Base-by-base conservation (phyloP, 2,329 filamentous ascomycete species). In the Claviceps fusiformis region DNA sequence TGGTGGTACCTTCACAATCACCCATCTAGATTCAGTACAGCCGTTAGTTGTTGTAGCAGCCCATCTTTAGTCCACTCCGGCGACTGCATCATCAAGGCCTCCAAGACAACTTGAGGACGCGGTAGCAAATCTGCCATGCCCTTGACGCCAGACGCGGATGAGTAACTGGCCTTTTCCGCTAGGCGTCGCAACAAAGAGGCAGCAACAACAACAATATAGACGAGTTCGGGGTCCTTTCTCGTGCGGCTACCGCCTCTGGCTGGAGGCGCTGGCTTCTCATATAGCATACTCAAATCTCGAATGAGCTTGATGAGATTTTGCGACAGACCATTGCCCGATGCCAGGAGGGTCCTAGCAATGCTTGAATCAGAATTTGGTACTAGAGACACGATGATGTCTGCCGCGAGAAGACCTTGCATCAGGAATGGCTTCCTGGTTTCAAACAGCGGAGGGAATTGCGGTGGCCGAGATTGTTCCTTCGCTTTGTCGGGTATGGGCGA, bases 361-460 rank as follows among this genome's bases (percentile, higher is more conserved):
- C 81, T 79, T 17, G 78, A 79, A 60, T 95, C 89, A n/a, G 81
- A 77, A 5, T 79, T 79, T 2, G 85, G 85, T 3, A 83, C 81
- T 13, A 96, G 75, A 10, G 84, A 84, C 0, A 89, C 83, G 3
- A 97, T 73, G 53, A 97, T 95, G 61, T 97, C 91, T 0, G 89
- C 91, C 1, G 90, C 87, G 6, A 97, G 76, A 62, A 97, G 81
- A 1, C 90, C 91, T 70, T 98, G 93, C 79, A 95, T 93, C 11
- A 98, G 73, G 63, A 89, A 85, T 0, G 93, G 86, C 69, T 95
- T 95, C 55, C 93, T 83, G 4, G 81, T 82, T 66, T 96, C 90
- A 5, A 93, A 80, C 5, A 90, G 77, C 0, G 83, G 79, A 0
- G 86, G 71, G 31, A 85, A 68, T 56, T 79, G 78, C 2, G 79